Percentiles rank a stretch among this genome's conserved stretches.
Evolutionary conservation across 805 yeast genomes (phyloP).

Genomic region (Clavispora fructus): DNA sequence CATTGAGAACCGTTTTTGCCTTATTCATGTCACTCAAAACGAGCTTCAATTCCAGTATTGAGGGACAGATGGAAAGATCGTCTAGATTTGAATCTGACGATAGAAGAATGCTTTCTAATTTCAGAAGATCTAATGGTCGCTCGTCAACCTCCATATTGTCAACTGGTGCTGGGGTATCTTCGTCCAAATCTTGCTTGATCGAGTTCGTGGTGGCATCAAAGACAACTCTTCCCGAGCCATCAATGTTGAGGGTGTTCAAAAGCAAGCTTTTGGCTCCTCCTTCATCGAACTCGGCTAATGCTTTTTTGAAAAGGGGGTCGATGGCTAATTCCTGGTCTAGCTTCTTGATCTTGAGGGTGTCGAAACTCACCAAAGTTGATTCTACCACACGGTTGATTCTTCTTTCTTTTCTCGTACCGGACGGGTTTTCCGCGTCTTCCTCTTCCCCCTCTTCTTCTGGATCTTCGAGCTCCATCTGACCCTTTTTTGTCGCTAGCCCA

Average conservation of each 20-base stretch:
- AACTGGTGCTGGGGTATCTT: neutral
- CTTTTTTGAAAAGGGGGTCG: slow-evolving; percentile 72
- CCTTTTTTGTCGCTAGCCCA: slow-evolving; percentile 50
- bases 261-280: slow-evolving; percentile 74
- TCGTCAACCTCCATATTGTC: slow-evolving; percentile 6
- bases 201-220: slow-evolving; percentile 54
- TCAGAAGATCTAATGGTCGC: slow-evolving; percentile 14
- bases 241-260: slow-evolving; percentile 55
- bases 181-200: slow-evolving; percentile 5
- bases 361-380: slow-evolving; percentile 32
- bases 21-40: slow-evolving; percentile 53
- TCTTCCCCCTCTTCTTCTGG: slow-evolving; percentile 19
- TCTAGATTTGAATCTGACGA: slow-evolving; percentile 17
- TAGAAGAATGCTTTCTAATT: slow-evolving; percentile 19
- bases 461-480: slow-evolving; percentile 22
- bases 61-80: slow-evolving; percentile 58
- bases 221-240: slow-evolving; percentile 50
- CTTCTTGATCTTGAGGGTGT: slow-evolving; percentile 45
- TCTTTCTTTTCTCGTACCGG: slow-evolving; percentile 13
- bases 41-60: slow-evolving; percentile 53
- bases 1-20: slow-evolving; percentile 42
- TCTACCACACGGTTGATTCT: slow-evolving; percentile 17
- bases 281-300: slow-evolving; percentile 74
- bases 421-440: slow-evolving; percentile 17
- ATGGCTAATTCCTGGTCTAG: slow-evolving; percentile 60